Evolutionary conservation across 768 basidiomycete species (phyloP), one percentile per base, ranked within the genome.

Genomic region (Melanogaster broomeanus): DNA sequence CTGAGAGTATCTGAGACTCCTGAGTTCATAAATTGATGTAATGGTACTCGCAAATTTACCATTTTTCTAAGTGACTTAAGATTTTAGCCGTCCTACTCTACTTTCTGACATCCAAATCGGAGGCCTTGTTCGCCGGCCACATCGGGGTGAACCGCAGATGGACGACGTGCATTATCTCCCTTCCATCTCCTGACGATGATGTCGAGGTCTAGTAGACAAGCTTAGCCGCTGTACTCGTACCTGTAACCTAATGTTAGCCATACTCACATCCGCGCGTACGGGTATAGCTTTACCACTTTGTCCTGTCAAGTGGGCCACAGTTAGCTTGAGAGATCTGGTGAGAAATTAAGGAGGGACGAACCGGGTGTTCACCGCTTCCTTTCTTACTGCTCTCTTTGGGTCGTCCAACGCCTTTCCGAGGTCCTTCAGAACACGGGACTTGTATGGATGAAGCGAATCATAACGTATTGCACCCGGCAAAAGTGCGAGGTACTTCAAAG

Each of bases 311-410:
- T 37, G 24, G 9, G 34, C 25, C 10, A 16, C 45, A 22, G n/a
- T 66, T 24, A 59, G n/a, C n/a, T n/a, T n/a, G n/a, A n/a, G 38
- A 9, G 16, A 8, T 12, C 5, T 35, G 7, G 9, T 4, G 3
- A 35, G 8, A 11, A 5, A 3, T 11, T 28, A 25, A 46, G 16
- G 27, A 45, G 46, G 13, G 38, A 48, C 71, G 25, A 58, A 78
- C 79, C 87, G 62, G 30, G 93, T 87, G 58, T 93, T 85, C 3
- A 98, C 97, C 1, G 94, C 96, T 61, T 90, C 91, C 60, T 83
- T 86, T 47, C 97, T 77, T 8, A 99, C 94, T 2, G 72, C 71
- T 52, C 89, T 76, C 64, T 87, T 88, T n/a, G 90, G 90, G 71
- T 98, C 97, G 64, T 98, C 97, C 42, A 98, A 69, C 4, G 79